Base-by-base conservation (phyloP, 768 basidiomycete genomes). In the Boletellus ananiceps region DNA sequence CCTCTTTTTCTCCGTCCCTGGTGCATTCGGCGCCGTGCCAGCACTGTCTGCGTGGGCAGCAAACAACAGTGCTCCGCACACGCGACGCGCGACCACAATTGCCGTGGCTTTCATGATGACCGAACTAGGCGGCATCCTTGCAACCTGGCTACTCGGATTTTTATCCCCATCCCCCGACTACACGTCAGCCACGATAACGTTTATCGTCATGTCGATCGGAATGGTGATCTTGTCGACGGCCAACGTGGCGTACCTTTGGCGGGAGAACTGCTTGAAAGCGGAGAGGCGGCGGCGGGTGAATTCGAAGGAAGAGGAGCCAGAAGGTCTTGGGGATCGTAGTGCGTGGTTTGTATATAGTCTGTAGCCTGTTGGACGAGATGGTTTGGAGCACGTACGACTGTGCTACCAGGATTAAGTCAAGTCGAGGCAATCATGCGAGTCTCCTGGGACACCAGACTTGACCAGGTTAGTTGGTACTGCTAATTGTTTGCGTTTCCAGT, bases 41-140 rank as follows among this genome's bases (percentile, higher is more conserved):
- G 68, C 80, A 0, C 56, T 81, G n/a, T 72, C 70, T 1, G 74
- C 82, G 0, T 85, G 83, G 83, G 65, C 72, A 40, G 73, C 81
- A 8, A 84, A 84, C 63, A 85, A 84, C 63, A 71, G 77, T 3
- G 69, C 77, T 3, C 83, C 83, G 0, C 74, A 81, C 50, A 65
- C 70, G 21, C 70, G 80, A 34, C 75, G 83, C 5, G 83, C 82
- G 2, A 82, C 82, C 1, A 70, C 75, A 13, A 71, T 84, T 34
- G 82, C 80, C 5, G 67, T 82, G 14, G 70, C 71, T 2, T 78
- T 78, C 50, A 77, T 76, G 51, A 68, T 75, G 70, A 76, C 75
- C 9, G 80, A 84, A 59, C 62, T 71, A 0, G 81, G 81, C 2
- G 80, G 79, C 1, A 81, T 84, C 44, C 73, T 84, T 23, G 71